Evolutionary conservation across 441 rosid genomes (phyloP), one percentile per base, ranked within the genome.

Genomic region (Erodium trifolium): DNA sequence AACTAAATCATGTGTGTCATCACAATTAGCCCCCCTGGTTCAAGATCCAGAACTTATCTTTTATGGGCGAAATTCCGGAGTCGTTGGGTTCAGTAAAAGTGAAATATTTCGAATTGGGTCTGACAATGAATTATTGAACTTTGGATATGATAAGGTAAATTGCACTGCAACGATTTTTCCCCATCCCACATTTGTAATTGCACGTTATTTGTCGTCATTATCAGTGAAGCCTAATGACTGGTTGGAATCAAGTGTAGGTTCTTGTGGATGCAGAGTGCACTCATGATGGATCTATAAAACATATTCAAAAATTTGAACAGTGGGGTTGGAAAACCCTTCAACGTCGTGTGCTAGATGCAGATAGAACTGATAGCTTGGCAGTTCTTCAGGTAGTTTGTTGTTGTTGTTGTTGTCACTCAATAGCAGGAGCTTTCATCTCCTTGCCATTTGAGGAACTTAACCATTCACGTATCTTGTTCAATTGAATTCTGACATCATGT

Each of bases 251-350:
- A 34, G 59, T 80, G 73, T 82, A 93, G 97, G 92, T 93, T 57
- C 95, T 93, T 45, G 98, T 93, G 66, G 98, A 93, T 83, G 98
- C 98, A 62, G 98, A 91, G 73, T 93, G 97, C 79, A 93, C 97
- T 67, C 98, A 91, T 78, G 98, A 93, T 78, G 98, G 98, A 12
- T 93, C 98, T 31, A 79, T 91, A 64, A 85, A 78, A 73, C 97
- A 91, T 73, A 77, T 93, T 70, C 96, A 91, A 72, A 93, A 93
- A 74, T 93, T 87, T 84, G 98, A 91, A 77, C 83, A 85, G 7
- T 93, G 97, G 97, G 97, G 96, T 60, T 93, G 98, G 96, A 85
- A 77, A 75, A 88, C 97, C 39, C 84, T 93, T 78, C 83, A 89
- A 77, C 91, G 82, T 8, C 98, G 98, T 75, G 93, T 91, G 7